Evolutionary conservation across 352 stramenopile genomes (phyloP).

Genomic region (Phytophthora niederhauseri): DNA sequence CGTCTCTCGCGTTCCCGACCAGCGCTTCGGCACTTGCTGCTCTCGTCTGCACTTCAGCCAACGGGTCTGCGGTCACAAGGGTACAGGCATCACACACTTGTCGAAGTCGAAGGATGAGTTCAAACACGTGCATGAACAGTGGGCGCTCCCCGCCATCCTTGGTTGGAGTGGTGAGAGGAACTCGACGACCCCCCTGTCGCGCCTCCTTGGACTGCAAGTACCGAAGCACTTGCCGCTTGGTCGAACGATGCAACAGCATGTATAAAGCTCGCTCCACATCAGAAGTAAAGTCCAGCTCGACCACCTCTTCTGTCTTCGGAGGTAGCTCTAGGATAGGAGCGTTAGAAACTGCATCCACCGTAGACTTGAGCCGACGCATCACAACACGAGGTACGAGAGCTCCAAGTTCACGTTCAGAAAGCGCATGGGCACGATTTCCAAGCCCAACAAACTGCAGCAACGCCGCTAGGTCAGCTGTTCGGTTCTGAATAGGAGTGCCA

Average conservation of each 20-base stretch:
- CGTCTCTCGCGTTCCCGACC: slow-evolving; percentile 24
- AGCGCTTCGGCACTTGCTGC: slow-evolving; percentile 24
- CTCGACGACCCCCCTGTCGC: slow-evolving; percentile 21
- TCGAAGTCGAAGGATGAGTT: slow-evolving; percentile 85
- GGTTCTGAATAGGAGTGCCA: slow-evolving; percentile 92
- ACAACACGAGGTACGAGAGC: slow-evolving; percentile 81
- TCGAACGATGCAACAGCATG: slow-evolving; percentile 80
- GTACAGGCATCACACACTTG: slow-evolving; percentile 81
- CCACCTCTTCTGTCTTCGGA: slow-evolving; percentile 60
- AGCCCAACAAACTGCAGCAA: slow-evolving; percentile 89
- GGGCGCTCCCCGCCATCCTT: slow-evolving; percentile 32
- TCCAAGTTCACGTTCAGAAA: slow-evolving; percentile 67
- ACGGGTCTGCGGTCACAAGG: slow-evolving; percentile 63
- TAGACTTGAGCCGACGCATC: slow-evolving; percentile 86
- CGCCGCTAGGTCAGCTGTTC: slow-evolving; percentile 82
- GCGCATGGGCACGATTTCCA: slow-evolving; percentile 51
- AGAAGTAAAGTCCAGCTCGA: slow-evolving; percentile 62
- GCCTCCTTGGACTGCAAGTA: slow-evolving; percentile 64
- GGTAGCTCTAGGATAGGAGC: slow-evolving; percentile 67
- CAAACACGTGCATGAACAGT: slow-evolving; percentile 90
- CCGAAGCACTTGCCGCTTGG: slow-evolving; percentile 78
- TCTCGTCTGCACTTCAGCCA: slow-evolving; percentile 47
- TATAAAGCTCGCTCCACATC: slow-evolving; percentile 83
- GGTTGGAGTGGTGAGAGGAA: slow-evolving; percentile 23
- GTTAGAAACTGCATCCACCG: slow-evolving; percentile 49